Conservation (phyloP, 768 basidiomycete species). For the Collybia mongolica region DNA sequence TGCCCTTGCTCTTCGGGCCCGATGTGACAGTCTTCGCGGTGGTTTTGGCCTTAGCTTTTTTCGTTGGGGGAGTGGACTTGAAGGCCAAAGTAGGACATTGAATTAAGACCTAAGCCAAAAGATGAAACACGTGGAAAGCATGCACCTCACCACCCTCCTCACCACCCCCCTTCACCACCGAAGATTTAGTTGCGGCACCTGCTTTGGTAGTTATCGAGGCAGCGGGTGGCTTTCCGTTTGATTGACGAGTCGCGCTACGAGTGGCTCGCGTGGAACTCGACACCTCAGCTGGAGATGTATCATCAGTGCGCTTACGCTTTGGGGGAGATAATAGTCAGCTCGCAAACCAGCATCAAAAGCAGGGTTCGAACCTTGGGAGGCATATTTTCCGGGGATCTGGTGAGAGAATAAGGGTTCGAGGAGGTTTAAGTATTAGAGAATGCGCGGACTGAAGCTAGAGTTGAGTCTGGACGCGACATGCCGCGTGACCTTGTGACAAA, state of each 20-base stretch:
- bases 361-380: slow-evolving; percentile 32
- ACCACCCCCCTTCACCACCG: slow-evolving; percentile 22
- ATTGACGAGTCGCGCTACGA: slow-evolving; percentile 40
- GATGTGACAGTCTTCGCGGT: slow-evolving; percentile 12
- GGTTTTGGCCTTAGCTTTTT: slow-evolving; percentile 36
- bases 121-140: slow-evolving; percentile 10
- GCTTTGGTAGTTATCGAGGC: slow-evolving; percentile 11
- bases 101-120: not conserved
- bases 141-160: slow-evolving; percentile 9
- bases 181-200: slow-evolving; percentile 16
- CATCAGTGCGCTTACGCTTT: slow-evolving; percentile 62
- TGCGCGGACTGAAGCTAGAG: not conserved
- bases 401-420: not conserved
- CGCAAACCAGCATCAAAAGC: not conserved
- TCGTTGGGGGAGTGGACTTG: slow-evolving; percentile 29
- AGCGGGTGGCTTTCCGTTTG: slow-evolving; percentile 21
- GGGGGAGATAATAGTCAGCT: not conserved
- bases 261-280: slow-evolving; percentile 42
- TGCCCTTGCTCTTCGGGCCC: slow-evolving; percentile 13
- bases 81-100: slow-evolving; percentile 1
- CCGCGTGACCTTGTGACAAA: slow-evolving; percentile 25
- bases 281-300: slow-evolving; percentile 25
- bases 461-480: slow-evolving; percentile 14
- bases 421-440: not conserved
- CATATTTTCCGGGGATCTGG: slow-evolving; percentile 20